Base-by-base conservation (phyloP, 495 filamentous ascomycete species). In the Xylaria bambusicola region DNA sequence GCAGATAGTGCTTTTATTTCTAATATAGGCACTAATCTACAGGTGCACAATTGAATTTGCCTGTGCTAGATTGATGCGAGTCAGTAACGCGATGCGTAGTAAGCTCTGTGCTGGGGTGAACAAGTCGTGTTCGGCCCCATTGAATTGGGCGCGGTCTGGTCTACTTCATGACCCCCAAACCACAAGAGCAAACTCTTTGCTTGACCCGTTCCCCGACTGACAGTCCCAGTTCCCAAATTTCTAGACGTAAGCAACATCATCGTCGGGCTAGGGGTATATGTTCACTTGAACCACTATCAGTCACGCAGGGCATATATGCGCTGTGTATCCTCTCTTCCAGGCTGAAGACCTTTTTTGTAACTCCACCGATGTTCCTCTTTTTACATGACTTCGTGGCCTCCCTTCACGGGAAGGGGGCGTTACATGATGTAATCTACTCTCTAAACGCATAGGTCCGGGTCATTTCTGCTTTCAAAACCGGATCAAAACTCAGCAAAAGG, bases 301-400 rank as follows among this genome's bases (percentile, higher is more conserved):
- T 20, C 40, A 60, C 27, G 40, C 47, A 41, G 27, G 49, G 31
- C 48, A 46, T 46, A 60, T 12, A 47, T 52, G 38, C 47, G 47
- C 21, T 38, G 48, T 27, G 26, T 26, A 41, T 24, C 40, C 49
- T 53, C 29, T 52, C 40, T 53, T 53, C 49, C 49, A 27, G 40
- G 20, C 20, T 27, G 57, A 50, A 35, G 48, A 47, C 31, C 48
- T 10, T 45, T 53, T 52, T 52, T n/a, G n/a, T 33, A 42, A 60
- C 40, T 45, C 36, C 48, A 46, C 49, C 57, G 48, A 52, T 38
- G 53, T 44, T 53, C 57, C 41, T 60, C 49, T 62, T 52, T 60
- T 68, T 71, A 71, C 68, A 71, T 71, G 68, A 71, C 42, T 71
- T 71, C 68, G 66, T 71, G 63, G 60, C 66, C 68, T 54, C 68